Evolutionary conservation across 108 stramenopile genomes (phyloP).

Genomic region (Cyclotella sp.): DNA sequence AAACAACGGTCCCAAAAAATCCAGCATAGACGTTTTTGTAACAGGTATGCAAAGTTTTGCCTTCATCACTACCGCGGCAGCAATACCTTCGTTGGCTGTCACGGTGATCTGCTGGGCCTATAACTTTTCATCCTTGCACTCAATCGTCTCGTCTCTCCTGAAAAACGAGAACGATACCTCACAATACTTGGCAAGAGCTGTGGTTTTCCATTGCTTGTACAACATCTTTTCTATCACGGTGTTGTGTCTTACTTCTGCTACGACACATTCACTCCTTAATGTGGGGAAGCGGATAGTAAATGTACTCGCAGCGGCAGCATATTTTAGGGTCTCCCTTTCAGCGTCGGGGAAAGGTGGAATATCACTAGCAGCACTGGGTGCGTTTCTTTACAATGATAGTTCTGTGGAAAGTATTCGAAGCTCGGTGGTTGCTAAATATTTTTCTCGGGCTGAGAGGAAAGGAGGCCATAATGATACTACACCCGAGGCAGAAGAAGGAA

Average conservation of each 20-base stretch:
- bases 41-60: constrained; percentile 29
- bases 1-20: neutral
- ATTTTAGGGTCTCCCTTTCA: constrained; percentile 15
- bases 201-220: constrained; percentile 62
- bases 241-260: constrained; percentile 50
- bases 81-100: constrained; percentile 20
- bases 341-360: constrained; percentile 18
- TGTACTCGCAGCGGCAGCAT: constrained; percentile 41
- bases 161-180: neutral
- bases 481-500: no score
- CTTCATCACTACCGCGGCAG: constrained; percentile 19
- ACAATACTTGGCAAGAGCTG: constrained; percentile 8
- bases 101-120: neutral
- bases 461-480: no score
- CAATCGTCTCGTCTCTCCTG: neutral
- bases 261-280: constrained; percentile 62
- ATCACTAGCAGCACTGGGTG: constrained; percentile 17
- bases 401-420: constrained; percentile 4
- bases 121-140: neutral
- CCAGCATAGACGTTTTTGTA: neutral
- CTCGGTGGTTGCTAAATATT: constrained; percentile 7
- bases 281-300: constrained; percentile 59
- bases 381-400: constrained; percentile 30
- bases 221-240: constrained; percentile 60
- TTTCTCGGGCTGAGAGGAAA: neutral